phyloP scores from a whole-genome alignment of 805 yeast genomes.

The Suhomyces faveliae region DNA sequence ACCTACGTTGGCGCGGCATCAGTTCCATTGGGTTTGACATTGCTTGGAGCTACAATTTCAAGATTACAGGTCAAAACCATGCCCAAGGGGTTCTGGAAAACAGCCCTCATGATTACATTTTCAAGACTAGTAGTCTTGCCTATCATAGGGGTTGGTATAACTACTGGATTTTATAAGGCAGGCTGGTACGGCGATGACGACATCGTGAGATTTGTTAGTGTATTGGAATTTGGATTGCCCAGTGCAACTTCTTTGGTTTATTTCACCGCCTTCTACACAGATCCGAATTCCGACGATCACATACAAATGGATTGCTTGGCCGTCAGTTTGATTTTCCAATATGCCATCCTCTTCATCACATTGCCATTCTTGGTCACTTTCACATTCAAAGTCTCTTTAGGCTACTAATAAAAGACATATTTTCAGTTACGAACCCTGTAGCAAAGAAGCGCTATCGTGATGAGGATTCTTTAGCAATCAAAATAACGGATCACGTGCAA shows the following conservation, averaged over 20 bases:
- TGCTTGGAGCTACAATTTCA: conserved; percentile 87
- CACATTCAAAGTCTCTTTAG: conserved; percentile 52
- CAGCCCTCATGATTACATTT: conserved; percentile 55
- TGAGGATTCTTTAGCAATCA: conserved; percentile 1
- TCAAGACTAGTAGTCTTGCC: conserved; percentile 70
- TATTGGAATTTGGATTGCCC: conserved; percentile 76
- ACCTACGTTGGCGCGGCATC: conserved; percentile 81
- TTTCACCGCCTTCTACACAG: conserved; percentile 84
- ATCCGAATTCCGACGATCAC: conserved; percentile 51
- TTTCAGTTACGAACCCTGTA: background rate
- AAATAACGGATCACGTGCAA: conserved; percentile 1
- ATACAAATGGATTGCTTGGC: conserved; percentile 86
- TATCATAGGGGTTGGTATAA: conserved; percentile 63
- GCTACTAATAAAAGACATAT: conserved; percentile 11
- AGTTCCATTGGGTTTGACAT: conserved; percentile 80
- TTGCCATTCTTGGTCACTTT: conserved; percentile 76
- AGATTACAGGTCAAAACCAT: conserved; percentile 59
- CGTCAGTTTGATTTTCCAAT: conserved; percentile 69
- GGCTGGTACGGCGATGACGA: conserved; percentile 64
- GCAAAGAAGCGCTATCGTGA: background rate
- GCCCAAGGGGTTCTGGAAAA: conserved; percentile 71
- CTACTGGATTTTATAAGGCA: conserved; percentile 55
- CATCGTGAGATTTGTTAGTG: conserved; percentile 69
- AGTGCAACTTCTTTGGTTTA: conserved; percentile 87
- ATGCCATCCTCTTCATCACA: conserved; percentile 62